Evolutionary conservation across 164 flowering plant genomes (phyloP), one percentile per base, ranked within the genome.

Genomic region (Vitis riparia): DNA sequence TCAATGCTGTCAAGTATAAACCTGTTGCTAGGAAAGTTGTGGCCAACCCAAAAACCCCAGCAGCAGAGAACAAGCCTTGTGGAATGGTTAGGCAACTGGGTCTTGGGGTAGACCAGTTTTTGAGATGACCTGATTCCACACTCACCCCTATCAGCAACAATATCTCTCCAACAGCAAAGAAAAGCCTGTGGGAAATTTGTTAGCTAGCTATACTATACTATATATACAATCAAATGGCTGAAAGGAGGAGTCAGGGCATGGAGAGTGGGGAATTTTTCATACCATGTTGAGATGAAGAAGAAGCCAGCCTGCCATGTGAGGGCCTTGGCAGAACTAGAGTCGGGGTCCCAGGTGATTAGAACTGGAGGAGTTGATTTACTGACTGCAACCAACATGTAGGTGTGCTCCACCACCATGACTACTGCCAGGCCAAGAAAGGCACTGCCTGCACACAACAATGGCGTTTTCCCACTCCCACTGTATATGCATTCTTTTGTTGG

Each of bases 111-210:
- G 69, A 59, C 97, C 97, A 90, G 7, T 85, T 75, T 8, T 56
- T 88, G 3, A 90, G 70, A 72, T 94, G 98, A 3, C 94, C 93
- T 8, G 98, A 90, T 71, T 94, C 98, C n/a, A 88, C 87, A 16
- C 90, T 88, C 11, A 92, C 69, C 9, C 92, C 97, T 0, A 89
- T 83, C 78, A 92, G 68, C 78, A 94, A 56, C 44, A 92, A 74
- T 8, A 94, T 87, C 75, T 92, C 97, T 11, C 76, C 94, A 14
- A 85, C 89, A 0, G 91, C 89, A 71, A 94, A 94, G 59, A 87
- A 85, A 27, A 86, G 48, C 98, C 98, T 94, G 72, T 32, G 62
- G 3, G 13, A 55, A 51, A 70, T 7, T 3, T 37, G 44, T 23
- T 23, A 23, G 27, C 27, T 23, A 23, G 27, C 27, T 23, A 23